Base-by-base conservation (phyloP, 768 basidiomycete species). In the Mycena leptocephala region DNA sequence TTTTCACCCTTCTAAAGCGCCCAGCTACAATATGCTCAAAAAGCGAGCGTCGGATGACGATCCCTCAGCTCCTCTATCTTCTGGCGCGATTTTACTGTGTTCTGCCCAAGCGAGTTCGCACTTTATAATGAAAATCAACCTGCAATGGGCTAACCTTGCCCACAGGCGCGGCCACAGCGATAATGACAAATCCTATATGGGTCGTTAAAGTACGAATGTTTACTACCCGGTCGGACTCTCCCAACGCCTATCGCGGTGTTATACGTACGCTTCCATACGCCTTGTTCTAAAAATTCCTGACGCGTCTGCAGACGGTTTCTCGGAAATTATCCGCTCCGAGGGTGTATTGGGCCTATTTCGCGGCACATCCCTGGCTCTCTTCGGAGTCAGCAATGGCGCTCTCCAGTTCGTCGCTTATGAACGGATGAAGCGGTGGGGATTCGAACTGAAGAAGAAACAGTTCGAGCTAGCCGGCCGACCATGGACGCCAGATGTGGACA, bases 161-260 rank as follows among this genome's bases (percentile, higher is more conserved):
- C 71, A 46, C 79, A 99, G 98, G 98, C 87, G 95, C 97, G 16
- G 93, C 93, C 22, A 98, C 97, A 5, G 97, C 98, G 0, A 87
- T 99, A 80, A 90, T 98, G 82, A 99, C 98, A 9, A 99, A 99
- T 84, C 98, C 98, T 0, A 92, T 99, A 79, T 99, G 98, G 98
- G 95, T 99, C 18, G 95, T 99, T 70, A 95, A 98, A 87, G 97
- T 98, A 11, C 93, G 98, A 74, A 97, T 99, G 93, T 99, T 98
- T 82, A 96, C 97, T 1, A 94, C 97, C 1, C 87, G 86, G 13
- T 84, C 90, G 33, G 89, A 91, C 70, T 91, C 93, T 51, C 92
- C 95, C 11, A 87, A 83, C 3, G 93, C 96, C 1, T 99, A 99
- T 84, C 91, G 92, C 22, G 93, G 94, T 11, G 87, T 97, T 72